Percentiles rank a stretch among this genome's conserved stretches.
These are phyloP conservation scores for Aspergillus bombycis DNA, from an alignment of 2,329 filamentous ascomycete genomes.

Conservation along the genomic window DNA sequence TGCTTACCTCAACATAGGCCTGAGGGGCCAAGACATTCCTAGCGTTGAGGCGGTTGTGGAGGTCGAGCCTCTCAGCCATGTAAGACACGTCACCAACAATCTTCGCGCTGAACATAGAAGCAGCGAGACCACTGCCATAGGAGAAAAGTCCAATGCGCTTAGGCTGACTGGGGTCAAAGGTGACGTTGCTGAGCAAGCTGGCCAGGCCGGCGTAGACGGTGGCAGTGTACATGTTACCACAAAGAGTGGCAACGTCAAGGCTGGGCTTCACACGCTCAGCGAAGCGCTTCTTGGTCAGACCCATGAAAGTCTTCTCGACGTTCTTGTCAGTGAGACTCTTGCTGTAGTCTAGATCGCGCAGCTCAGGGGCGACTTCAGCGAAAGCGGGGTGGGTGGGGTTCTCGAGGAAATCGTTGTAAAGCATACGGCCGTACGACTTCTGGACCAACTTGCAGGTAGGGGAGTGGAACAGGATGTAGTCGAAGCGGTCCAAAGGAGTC, in stretches of 20 bases:
- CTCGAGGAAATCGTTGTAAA: conserved; percentile 83
- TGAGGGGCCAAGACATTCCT: conserved; percentile 69
- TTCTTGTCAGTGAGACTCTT: conserved; percentile 79
- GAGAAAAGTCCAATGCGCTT: conserved; percentile 78
- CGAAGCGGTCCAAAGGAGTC: conserved; percentile 75
- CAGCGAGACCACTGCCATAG: conserved; percentile 77
- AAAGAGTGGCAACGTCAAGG: conserved; percentile 76
- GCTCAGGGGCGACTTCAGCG: conserved; percentile 73
- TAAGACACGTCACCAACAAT: conserved; percentile 69
- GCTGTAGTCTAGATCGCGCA: conserved; percentile 77
- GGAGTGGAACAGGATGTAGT: conserved; percentile 81
- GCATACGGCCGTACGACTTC: conserved; percentile 80
- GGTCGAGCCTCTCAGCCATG: conserved; percentile 69
- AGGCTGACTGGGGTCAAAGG: conserved; percentile 65
- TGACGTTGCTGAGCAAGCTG: conserved; percentile 65
- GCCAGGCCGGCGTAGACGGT: conserved; percentile 62
- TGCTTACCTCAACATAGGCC: conserved; percentile 71
- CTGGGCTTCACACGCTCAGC: conserved; percentile 73
- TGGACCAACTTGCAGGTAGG: conserved; percentile 86
- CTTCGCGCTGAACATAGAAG: conserved; percentile 69
- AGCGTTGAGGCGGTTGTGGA: conserved; percentile 68
- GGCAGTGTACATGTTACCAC: conserved; percentile 67
- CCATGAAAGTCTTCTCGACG: conserved; percentile 86
- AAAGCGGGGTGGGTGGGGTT: conserved; percentile 70
- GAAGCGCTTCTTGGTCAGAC: conserved; percentile 80